Conservation (phyloP, 108 stramenopile species). For the Mediolabrus comicus region DNA sequence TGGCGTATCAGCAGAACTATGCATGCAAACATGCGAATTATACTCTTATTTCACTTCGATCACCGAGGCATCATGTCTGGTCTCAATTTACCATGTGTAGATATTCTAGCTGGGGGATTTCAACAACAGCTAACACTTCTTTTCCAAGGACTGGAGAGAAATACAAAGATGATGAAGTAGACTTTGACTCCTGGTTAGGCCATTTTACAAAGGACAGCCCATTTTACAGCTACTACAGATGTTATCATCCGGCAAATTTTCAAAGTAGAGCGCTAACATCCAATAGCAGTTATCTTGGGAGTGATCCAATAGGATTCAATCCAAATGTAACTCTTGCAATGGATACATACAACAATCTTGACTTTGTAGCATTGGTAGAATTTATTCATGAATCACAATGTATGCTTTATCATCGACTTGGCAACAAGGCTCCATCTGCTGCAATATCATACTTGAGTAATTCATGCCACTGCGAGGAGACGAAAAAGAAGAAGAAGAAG, state of each 20-base stretch:
- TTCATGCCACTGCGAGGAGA: constrained; percentile 6
- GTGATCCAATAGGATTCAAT: not conserved
- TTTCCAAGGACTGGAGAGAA: constrained; percentile 11
- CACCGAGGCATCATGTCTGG: constrained; percentile 21
- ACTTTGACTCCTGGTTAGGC: constrained; percentile 15
- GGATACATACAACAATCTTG: constrained; percentile 1
- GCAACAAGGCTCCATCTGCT: not conserved
- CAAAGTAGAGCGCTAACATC: constrained; percentile 11
- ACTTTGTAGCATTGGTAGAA: constrained; percentile 20
- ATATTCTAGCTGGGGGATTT: constrained; percentile 11
- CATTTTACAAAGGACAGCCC: constrained; percentile 3
- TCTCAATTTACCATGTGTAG: constrained; percentile 14
- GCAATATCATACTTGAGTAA: constrained; percentile 8
- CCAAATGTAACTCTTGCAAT: constrained; percentile 7
- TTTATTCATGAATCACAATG: constrained; percentile 18
- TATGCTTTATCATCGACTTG: constrained; percentile 2
- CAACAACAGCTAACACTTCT: not conserved
- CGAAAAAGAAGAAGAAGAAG: not conserved
- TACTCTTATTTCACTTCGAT: constrained; percentile 1
- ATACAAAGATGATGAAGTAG: not conserved
- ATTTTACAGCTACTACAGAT: constrained; percentile 2
- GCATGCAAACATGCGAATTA: not conserved
- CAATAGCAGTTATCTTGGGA: not conserved
- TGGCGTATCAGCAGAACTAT: not conserved
- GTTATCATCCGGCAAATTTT: constrained; percentile 20